These are phyloP conservation scores for Rhazya stricta DNA, from an alignment of 257 asterid genomes.

Conservation along the genomic window DNA sequence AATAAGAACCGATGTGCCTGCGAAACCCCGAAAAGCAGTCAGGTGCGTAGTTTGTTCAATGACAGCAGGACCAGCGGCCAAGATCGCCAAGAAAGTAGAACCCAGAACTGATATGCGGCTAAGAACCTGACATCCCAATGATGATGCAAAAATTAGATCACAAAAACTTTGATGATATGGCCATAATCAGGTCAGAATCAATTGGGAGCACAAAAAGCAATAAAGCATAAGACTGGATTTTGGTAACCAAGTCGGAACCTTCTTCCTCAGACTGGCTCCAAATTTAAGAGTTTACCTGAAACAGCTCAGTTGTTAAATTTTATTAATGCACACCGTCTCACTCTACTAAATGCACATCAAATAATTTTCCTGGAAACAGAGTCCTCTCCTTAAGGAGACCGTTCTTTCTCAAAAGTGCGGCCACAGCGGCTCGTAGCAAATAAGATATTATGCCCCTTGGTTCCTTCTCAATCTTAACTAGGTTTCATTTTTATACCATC, in stretches of 20 bases:
- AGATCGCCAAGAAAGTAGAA: constrained; percentile 72
- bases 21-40: constrained; percentile 92
- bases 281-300: neutral
- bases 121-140: constrained; percentile 46
- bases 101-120: constrained; percentile 95
- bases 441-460: too few relatives aligned
- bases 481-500: too few relatives aligned
- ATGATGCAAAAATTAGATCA: neutral
- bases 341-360: neutral
- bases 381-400: neutral
- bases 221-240: neutral
- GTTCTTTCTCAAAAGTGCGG: too few relatives aligned
- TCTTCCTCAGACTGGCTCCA: neutral
- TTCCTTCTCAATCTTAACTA: neutral
- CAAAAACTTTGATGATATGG: neutral
- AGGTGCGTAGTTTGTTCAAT: constrained; percentile 89
- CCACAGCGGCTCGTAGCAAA: too few relatives aligned
- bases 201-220: neutral
- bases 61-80: constrained; percentile 95
- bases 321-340: neutral
- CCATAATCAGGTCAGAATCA: neutral
- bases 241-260: neutral
- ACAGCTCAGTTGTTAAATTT: neutral
- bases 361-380: too few relatives aligned
- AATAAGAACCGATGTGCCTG: constrained; percentile 92